These are phyloP conservation scores for Coprinopsis cinerea DNA, from an alignment of 768 basidiomycete genomes.

Conservation along the genomic window DNA sequence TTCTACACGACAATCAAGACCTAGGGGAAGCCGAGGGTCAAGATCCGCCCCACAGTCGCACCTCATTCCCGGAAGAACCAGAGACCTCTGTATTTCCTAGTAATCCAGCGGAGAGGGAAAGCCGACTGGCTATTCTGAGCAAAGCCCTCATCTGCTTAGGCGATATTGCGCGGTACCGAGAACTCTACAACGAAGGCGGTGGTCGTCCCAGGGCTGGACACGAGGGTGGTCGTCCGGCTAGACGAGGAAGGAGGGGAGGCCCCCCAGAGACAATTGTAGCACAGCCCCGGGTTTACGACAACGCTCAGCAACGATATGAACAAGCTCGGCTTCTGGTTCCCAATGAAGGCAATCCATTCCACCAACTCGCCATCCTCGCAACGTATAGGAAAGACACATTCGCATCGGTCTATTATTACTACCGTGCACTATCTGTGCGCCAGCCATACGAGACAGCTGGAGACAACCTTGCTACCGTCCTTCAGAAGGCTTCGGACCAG, in stretches of 20 bases:
- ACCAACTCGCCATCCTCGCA: constrained; percentile 91
- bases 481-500: constrained; percentile 60
- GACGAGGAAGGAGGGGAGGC: constrained; percentile 42
- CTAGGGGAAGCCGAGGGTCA: constrained; percentile 16
- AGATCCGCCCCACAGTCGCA: constrained; percentile 28
- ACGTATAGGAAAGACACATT: constrained; percentile 84
- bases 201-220: constrained; percentile 63
- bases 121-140: constrained; percentile 69
- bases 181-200: constrained; percentile 76
- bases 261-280: constrained; percentile 34
- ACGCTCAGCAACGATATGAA: constrained; percentile 77
- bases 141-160: constrained; percentile 90
- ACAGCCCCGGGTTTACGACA: constrained; percentile 63
- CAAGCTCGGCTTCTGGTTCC: constrained; percentile 81
- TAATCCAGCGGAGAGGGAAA: constrained; percentile 48
- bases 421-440: constrained; percentile 82
- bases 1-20: constrained; percentile 39
- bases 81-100: constrained; percentile 30
- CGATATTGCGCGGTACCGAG: constrained; percentile 90
- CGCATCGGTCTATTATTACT: constrained; percentile 76
- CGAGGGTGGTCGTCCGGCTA: constrained; percentile 44
- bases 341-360: constrained; percentile 88
- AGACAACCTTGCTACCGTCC: constrained; percentile 74
- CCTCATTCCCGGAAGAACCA: constrained; percentile 60
- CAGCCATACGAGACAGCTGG: constrained; percentile 83